Evolutionary conservation across 2,329 filamentous ascomycete species (phyloP).

Genomic region (Chaetomium globosum): DNA sequence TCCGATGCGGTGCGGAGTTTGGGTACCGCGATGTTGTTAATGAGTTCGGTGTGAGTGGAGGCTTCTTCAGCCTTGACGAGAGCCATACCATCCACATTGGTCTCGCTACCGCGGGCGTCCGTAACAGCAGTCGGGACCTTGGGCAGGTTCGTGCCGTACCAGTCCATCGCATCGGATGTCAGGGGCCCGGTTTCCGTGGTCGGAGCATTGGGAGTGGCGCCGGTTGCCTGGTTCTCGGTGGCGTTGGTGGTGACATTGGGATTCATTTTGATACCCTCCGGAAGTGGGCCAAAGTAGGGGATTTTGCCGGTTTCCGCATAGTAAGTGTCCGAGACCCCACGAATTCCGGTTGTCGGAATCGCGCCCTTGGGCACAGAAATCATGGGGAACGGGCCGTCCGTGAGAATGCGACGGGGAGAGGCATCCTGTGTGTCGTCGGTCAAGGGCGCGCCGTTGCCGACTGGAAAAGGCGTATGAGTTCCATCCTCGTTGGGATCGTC

Average conservation of each 20-base stretch:
- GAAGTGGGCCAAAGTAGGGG: constrained; percentile 19
- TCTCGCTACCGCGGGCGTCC: neutral
- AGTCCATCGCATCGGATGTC: constrained; percentile 17
- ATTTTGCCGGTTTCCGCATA: constrained; percentile 25
- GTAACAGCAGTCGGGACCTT: constrained; percentile 5
- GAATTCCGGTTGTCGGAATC: constrained; percentile 21
- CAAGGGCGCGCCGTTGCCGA: constrained; percentile 24
- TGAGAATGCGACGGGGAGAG: constrained; percentile 16
- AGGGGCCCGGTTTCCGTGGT: neutral
- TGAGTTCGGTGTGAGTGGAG: constrained; percentile 10
- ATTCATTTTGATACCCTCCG: neutral
- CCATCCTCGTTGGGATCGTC: constrained; percentile 19
- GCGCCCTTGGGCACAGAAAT: constrained; percentile 19
- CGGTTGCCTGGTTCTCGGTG: neutral
- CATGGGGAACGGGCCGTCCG: constrained; percentile 21
- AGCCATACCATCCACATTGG: neutral
- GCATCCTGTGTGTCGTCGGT: neutral
- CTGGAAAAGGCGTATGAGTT: neutral
- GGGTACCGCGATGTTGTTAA: constrained; percentile 31
- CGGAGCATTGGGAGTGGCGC: neutral
- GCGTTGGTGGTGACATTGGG: neutral
- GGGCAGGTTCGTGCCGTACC: constrained; percentile 31
- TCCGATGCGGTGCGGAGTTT: constrained; percentile 32
- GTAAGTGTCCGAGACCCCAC: constrained; percentile 32
- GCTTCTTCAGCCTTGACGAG: constrained; percentile 16